Percentiles rank a stretch among this genome's conserved stretches.
Evolutionary conservation across 495 filamentous ascomycete species (phyloP).

Genomic region (Pyronema domesticum): DNA sequence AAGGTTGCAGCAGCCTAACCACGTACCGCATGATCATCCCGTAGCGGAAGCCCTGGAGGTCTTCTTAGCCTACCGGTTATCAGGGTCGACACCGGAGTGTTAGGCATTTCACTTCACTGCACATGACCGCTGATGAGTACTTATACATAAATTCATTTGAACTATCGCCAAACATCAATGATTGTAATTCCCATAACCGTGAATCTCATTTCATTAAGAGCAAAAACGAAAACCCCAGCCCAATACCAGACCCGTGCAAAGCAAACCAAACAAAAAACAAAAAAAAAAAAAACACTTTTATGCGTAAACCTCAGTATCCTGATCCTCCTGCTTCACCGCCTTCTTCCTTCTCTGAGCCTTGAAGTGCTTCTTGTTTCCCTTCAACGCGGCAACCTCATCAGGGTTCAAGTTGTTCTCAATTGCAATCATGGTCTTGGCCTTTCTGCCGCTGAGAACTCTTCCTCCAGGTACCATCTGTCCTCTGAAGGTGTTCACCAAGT

Average conservation of each 20-base stretch:
- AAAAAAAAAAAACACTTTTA: background rate
- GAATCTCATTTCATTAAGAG: too few species aligned
- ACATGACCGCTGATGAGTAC: too few species aligned
- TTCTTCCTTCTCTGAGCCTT: slow-evolving; percentile 52
- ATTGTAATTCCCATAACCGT: too few species aligned
- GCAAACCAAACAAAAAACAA: background rate
- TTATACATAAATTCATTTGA: too few species aligned
- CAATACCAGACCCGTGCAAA: background rate
- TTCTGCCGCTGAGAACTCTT: slow-evolving; percentile 62
- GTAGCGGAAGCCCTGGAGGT: too few species aligned
- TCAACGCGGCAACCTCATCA: slow-evolving; percentile 46
- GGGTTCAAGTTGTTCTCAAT: slow-evolving; percentile 71
- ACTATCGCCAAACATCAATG: too few species aligned
- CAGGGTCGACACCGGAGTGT: too few species aligned
- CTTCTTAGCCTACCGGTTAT: too few species aligned
- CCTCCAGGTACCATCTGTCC: slow-evolving; percentile 34
- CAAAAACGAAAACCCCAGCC: background rate
- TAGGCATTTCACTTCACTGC: too few species aligned
- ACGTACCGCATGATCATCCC: too few species aligned
- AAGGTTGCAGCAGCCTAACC: too few species aligned
- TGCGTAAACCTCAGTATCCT: background rate
- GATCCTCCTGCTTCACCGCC: slow-evolving; percentile 12
- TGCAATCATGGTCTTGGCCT: slow-evolving; percentile 67
- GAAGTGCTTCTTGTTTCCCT: slow-evolving; percentile 82
- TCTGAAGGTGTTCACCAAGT: slow-evolving; percentile 59